phyloP scores from a whole-genome alignment of 768 basidiomycete species.

The Collybiopsis confluens region DNA sequence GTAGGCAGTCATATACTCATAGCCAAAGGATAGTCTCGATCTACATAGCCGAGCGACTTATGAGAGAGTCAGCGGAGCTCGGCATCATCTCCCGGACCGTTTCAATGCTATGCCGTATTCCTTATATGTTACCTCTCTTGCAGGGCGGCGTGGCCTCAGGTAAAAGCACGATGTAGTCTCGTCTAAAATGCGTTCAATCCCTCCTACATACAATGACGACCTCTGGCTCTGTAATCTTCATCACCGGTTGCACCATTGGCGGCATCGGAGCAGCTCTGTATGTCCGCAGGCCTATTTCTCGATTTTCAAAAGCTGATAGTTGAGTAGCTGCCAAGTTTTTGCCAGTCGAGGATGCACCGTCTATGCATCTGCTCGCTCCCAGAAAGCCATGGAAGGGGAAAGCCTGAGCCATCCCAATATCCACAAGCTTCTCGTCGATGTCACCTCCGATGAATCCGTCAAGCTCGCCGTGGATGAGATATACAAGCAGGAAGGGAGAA shows the following conservation, averaged over 20 bases:
- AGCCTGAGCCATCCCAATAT: constrained; percentile 32
- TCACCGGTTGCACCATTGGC: constrained; percentile 48
- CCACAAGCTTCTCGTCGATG: constrained; percentile 37
- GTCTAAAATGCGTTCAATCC: too few relatives aligned
- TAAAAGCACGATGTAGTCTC: too few relatives aligned
- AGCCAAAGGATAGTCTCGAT: too few relatives aligned
- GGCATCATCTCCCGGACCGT: too few relatives aligned
- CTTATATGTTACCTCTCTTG: too few relatives aligned
- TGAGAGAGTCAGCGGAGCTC: too few relatives aligned
- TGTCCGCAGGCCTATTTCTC: constrained; percentile 10
- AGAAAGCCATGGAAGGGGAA: constrained; percentile 40
- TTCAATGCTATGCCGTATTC: too few relatives aligned
- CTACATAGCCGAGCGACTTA: too few relatives aligned
- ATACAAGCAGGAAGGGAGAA: constrained; percentile 36
- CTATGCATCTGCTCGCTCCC: constrained; percentile 47
- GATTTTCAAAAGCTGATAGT: constrained; percentile 6
- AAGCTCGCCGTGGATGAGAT: constrained; percentile 32
- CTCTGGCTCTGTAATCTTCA: constrained; percentile 28
- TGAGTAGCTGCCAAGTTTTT: constrained; percentile 34
- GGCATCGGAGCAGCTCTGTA: constrained; percentile 49
- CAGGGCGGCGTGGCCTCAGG: too few relatives aligned
- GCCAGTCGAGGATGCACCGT: constrained; percentile 40
- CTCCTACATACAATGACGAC: not conserved
- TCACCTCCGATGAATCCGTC: constrained; percentile 37
- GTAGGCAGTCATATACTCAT: too few relatives aligned